These are phyloP conservation scores for Myriangium duriaei DNA, from an alignment of 2,329 filamentous ascomycete species.

Conservation along the genomic window DNA sequence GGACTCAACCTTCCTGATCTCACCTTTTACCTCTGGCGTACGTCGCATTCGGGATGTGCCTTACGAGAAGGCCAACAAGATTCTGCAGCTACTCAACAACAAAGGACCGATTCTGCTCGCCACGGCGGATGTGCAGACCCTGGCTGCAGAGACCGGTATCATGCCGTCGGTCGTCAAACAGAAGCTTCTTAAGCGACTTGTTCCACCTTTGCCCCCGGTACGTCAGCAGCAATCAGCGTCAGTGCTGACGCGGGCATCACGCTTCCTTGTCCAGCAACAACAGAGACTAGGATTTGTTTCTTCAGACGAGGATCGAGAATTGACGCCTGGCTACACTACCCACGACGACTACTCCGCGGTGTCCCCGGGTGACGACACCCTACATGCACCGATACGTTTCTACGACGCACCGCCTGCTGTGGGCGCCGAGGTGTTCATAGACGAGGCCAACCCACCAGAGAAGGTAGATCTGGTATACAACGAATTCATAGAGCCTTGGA, in stretches of 20 bases:
- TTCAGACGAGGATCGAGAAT: constrained; percentile 12
- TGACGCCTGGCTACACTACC: constrained; percentile 79
- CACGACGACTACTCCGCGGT: constrained; percentile 69
- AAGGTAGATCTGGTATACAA: constrained; percentile 81
- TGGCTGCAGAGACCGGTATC: neutral
- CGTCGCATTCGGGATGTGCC: constrained; percentile 69
- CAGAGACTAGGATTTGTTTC: neutral
- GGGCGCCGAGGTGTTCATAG: constrained; percentile 54
- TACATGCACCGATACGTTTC: constrained; percentile 63
- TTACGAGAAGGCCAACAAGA: constrained; percentile 57
- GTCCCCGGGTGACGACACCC: constrained; percentile 64
- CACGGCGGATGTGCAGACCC: neutral
- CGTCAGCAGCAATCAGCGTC: neutral
- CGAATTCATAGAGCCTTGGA: constrained; percentile 76
- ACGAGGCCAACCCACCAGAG: constrained; percentile 43
- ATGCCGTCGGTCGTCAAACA: neutral
- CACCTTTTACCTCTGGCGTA: constrained; percentile 74
- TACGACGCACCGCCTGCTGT: constrained; percentile 76
- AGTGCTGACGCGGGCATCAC: neutral
- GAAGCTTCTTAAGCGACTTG: constrained; percentile 8
- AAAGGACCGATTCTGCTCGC: constrained; percentile 38
- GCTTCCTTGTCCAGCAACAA: neutral
- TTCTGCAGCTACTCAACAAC: constrained; percentile 49
- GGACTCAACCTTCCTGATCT: constrained; percentile 75
- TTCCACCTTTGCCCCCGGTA: constrained; percentile 11